Percentiles rank a stretch among this genome's conserved stretches.
Conservation (phyloP, 306 rosid genomes). For the Urtica urens region DNA sequence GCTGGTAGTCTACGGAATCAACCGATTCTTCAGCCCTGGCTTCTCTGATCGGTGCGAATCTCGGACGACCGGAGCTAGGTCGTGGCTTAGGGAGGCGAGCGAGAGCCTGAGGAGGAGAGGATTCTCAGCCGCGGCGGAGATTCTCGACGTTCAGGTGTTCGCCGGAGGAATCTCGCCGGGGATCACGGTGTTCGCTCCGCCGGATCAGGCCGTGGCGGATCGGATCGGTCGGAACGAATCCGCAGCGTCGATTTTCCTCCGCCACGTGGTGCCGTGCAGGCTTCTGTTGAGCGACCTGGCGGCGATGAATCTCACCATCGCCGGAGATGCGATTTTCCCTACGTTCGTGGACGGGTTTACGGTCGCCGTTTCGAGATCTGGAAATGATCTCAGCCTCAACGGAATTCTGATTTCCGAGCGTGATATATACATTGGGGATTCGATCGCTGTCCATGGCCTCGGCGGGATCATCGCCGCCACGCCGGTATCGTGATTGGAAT, state of each 20-base stretch:
- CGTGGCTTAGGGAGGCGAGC: conserved; percentile 33
- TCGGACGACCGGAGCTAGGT: conserved; percentile 7
- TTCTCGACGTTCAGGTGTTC: conserved; percentile 50
- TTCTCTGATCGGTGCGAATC: conserved; percentile 25
- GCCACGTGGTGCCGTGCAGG: conserved; percentile 65
- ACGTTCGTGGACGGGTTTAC: conserved; percentile 48
- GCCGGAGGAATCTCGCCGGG: conserved; percentile 6
- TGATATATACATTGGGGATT: conserved; percentile 32
- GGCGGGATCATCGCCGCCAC: conserved; percentile 23
- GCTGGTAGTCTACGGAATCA: conserved; percentile 43
- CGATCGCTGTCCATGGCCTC: conserved; percentile 63
- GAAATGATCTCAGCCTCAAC: conserved; percentile 41
- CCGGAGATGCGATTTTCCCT: conserved; percentile 29
- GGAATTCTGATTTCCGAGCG: conserved; percentile 44
- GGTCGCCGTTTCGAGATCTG: conserved; percentile 35
- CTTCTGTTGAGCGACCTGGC: conserved; percentile 54
- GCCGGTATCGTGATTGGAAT: not conserved
- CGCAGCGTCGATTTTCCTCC: conserved; percentile 40
- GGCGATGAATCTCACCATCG: no score
- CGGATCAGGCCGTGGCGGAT: conserved; percentile 30
- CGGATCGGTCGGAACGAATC: conserved; percentile 11
- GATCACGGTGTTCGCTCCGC: conserved; percentile 69
- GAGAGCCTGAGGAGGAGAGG: conserved; percentile 32
- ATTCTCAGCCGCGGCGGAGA: conserved; percentile 44
- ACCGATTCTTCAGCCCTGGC: conserved; percentile 39